phyloP scores from a whole-genome alignment of 2,329 filamentous ascomycete species.

The Ophiosphaerella korrae region DNA sequence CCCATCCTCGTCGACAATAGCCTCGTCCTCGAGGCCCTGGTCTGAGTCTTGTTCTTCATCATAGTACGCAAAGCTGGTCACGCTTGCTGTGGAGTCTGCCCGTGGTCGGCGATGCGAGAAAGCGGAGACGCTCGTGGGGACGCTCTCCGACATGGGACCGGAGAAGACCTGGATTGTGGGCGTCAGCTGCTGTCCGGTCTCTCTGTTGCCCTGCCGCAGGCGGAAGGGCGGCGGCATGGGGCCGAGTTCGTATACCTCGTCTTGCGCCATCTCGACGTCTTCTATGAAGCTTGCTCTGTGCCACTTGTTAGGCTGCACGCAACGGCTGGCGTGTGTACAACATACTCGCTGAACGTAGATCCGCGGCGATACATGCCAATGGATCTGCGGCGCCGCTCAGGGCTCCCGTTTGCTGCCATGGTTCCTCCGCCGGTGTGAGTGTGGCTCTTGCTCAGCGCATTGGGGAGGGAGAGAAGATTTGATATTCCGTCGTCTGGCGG shows the following conservation, averaged over 20 bases:
- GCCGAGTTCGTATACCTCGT: slow-evolving; percentile 69
- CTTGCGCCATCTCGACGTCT: slow-evolving; percentile 98
- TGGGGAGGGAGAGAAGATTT: slow-evolving; percentile 7
- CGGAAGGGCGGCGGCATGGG: slow-evolving; percentile 25
- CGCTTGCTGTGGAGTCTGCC: slow-evolving; percentile 81
- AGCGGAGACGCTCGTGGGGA: slow-evolving; percentile 91
- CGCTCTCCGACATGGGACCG: slow-evolving; percentile 90
- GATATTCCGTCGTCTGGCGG: not conserved
- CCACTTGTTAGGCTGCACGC: slow-evolving; percentile 18
- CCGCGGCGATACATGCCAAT: slow-evolving; percentile 65
- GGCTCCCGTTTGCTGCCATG: slow-evolving; percentile 42
- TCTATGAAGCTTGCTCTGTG: slow-evolving; percentile 72
- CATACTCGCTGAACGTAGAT: slow-evolving; percentile 65
- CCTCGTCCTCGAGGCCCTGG: slow-evolving; percentile 37
- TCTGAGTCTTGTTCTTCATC: slow-evolving; percentile 68
- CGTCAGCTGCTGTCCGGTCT: slow-evolving; percentile 43
- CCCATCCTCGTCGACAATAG: slow-evolving; percentile 38
- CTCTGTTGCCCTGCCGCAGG: slow-evolving; percentile 9
- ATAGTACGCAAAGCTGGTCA: slow-evolving; percentile 75
- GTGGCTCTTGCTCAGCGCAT: slow-evolving; percentile 22
- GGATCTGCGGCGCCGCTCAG: slow-evolving; percentile 42
- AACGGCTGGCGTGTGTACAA: slow-evolving; percentile 3
- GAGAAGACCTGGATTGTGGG: slow-evolving; percentile 70
- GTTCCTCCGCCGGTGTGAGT: slow-evolving; percentile 8
- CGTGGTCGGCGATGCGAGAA: slow-evolving; percentile 84